Percentiles rank a stretch among this genome's conserved stretches.
These are phyloP conservation scores for Monosporozyma siamensis DNA, from an alignment of 805 yeast species.

Conservation along the genomic window DNA sequence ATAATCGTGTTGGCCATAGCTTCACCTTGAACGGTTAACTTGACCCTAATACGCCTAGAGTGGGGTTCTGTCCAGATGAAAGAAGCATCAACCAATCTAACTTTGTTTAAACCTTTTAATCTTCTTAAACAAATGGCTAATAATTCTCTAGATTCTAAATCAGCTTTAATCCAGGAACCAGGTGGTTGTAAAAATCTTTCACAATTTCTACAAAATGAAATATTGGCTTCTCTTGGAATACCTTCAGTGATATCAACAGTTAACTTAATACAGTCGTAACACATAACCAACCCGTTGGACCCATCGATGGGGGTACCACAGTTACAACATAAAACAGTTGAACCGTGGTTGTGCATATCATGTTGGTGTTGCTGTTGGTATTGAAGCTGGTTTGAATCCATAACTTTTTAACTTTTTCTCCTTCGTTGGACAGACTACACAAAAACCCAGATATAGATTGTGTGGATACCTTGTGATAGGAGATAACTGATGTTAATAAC, in stretches of 20 bases:
- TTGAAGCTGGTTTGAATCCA: constrained; percentile 24
- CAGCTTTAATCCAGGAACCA: constrained; percentile 82
- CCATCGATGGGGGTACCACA: constrained; percentile 99
- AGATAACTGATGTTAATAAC: too few species aligned
- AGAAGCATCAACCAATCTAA: constrained; percentile 83
- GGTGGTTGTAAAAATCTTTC: constrained; percentile 95
- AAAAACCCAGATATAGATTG: too few species aligned
- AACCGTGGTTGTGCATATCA: constrained; percentile 32
- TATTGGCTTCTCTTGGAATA: constrained; percentile 85
- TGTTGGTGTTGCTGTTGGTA: constrained; percentile 26
- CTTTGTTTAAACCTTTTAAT: constrained; percentile 77
- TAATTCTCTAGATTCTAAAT: constrained; percentile 84
- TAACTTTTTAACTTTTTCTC: background rate
- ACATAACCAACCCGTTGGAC: constrained; percentile 85
- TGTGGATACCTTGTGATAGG: too few species aligned
- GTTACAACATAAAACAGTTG: constrained; percentile 93
- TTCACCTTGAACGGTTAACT: constrained; percentile 93
- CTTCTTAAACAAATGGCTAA: constrained; percentile 83
- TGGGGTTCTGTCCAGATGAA: constrained; percentile 99
- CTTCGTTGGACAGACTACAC: background rate
- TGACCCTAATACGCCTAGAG: constrained; percentile 85
- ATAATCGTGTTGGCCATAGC: constrained; percentile 86
- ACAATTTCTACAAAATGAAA: constrained; percentile 94
- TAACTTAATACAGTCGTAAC: constrained; percentile 92
- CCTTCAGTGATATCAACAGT: constrained; percentile 92